Base-by-base conservation (phyloP, 2,329 filamentous ascomycete species). In the Penicillium decumbens region DNA sequence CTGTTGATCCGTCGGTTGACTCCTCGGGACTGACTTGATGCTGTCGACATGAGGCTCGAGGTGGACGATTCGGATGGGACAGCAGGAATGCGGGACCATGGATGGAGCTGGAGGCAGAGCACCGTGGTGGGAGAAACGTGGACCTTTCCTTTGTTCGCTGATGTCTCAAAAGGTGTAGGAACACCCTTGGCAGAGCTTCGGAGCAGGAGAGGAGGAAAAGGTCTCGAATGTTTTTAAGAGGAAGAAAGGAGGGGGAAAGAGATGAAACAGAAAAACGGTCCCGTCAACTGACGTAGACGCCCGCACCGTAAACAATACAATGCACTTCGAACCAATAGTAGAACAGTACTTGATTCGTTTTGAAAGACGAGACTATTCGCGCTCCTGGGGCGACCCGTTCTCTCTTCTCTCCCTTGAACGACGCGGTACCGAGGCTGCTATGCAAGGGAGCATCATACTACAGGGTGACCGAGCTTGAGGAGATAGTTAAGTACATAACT, bases 1-100 rank as follows among this genome's bases (percentile, higher is more conserved):
- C 73, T 75, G 57, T 75, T 72, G 48, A 75, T 65, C 61, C 73
- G 72, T 67, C 72, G 68, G 59, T 71, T 71, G 55, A 75, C 63
- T 63, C 72, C 70, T 67, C 69, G 66, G 57, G 73, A 73, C 44
- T 70, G 70, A 45, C 54, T 69, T 50, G 74, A 75, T 62, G 73
- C 69, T 53, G 71, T 74, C 66, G 75, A 77, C 75, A 77, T 77
- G 60, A 59, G 54, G 54, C 41, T 59, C 55, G 49, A 59, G 53
- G 55, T 57, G 53, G 48, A 52, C 56, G 47, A 51, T 57, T 59
- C 43, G 55, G 51, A 51, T 54, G 41, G 54, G 54, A 58, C 54
- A 56, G 55, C 55, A 54, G 60, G 59, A 62, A 56, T 60, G 64
- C 55, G 62, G 60, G 65, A 69, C 60, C 68, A 70, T 69, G 57